Percentiles rank a stretch among this genome's conserved stretches.
phyloP scores from a whole-genome alignment of 164 flowering plant species.

The Kalanchoe fedtschenkoi region DNA sequence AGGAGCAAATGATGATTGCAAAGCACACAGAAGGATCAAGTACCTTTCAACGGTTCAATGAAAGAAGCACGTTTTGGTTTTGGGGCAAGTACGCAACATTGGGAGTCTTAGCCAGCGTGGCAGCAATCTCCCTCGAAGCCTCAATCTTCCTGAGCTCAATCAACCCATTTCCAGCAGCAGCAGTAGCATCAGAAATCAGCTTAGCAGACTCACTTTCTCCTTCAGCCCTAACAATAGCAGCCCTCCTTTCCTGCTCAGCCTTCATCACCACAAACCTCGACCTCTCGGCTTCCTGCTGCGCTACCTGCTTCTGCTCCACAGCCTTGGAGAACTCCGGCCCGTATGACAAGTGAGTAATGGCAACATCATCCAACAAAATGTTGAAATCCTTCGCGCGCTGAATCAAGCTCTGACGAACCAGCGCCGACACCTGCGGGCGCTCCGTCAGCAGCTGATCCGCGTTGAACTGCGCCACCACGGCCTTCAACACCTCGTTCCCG shows the following conservation, averaged over 20 bases:
- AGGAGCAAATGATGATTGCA: too few relatives aligned
- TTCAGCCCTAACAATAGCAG: slow-evolving; percentile 69
- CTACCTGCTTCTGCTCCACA: slow-evolving; percentile 81
- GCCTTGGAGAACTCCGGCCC: slow-evolving; percentile 59
- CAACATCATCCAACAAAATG: slow-evolving; percentile 70
- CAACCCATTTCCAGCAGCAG: slow-evolving; percentile 58
- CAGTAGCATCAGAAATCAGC: slow-evolving; percentile 73
- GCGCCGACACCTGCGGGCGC: slow-evolving; percentile 71
- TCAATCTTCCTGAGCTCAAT: slow-evolving; percentile 79
- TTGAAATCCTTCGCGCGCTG: slow-evolving; percentile 50
- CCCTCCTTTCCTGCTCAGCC: slow-evolving; percentile 85
- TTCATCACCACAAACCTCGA: slow-evolving; percentile 72
- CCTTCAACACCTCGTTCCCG: slow-evolving; percentile 78
- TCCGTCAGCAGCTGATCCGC: slow-evolving; percentile 91
- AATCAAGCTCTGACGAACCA: slow-evolving; percentile 51
- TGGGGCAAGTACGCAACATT: slow-evolving; percentile 65
- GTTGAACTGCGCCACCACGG: slow-evolving; percentile 83
- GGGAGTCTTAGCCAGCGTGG: slow-evolving; percentile 45
- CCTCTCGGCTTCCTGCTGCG: slow-evolving; percentile 93
- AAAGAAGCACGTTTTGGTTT: slow-evolving; percentile 51
- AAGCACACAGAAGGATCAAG: neutral
- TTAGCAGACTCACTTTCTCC: slow-evolving; percentile 85
- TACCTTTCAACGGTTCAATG: slow-evolving; percentile 39
- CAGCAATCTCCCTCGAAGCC: slow-evolving; percentile 64
- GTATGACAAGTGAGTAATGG: slow-evolving; percentile 71